Evolutionary conservation across 306 rosid genomes (phyloP), one percentile per base, ranked within the genome.

Genomic region (Fragaria nilgerrensis): DNA sequence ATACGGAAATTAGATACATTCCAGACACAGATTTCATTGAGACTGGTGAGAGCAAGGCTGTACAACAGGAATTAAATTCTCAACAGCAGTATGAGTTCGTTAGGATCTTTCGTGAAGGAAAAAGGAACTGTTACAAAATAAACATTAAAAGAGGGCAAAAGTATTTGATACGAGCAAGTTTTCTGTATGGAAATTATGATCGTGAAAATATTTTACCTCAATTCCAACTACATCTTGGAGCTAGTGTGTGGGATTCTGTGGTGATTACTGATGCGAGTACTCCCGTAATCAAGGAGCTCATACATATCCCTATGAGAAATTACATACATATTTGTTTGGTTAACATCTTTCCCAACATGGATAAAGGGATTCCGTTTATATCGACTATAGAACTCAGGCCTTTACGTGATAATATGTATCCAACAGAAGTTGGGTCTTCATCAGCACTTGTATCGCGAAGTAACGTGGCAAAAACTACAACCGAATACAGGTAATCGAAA

Each of bases 261-360:
- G 17, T 3, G 5, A 12, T 47, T 1, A 2, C 17, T 47, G 3
- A 4, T 13, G 52, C 2, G 17, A 3, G 0, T 2, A 1, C 52
- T 47, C 0, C 2, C 19, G 3, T 14, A 14, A 3, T 13, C 1
- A 47, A 47, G 52, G 52, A 47, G 52, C 5, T 47, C 17, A 47
- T 47, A 47, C 52, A 47, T 14, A 47, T 47, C 52, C 17, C 52
- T 0, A 4, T 27, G 3, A 15, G 20, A 55, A 20, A 59, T 41
- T 70, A 78, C 13, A 16, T 78, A n/a, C 77, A 74, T 19, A 25
- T 78, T 34, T 78, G 81, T 49, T 44, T 78, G 8, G 64, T 78
- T 20, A n/a, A n/a, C n/a, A n/a, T n/a, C n/a, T n/a, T n/a, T n/a
- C n/a, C n/a, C n/a, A n/a, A 78, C 19, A 59, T 63, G 7, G 49